A percentile compares a stretch with the other conserved stretches of the same genome.
These are phyloP conservation scores for Talaromyces rugulosus DNA, from an alignment of 2,329 filamentous ascomycete species.

Conservation along the genomic window DNA sequence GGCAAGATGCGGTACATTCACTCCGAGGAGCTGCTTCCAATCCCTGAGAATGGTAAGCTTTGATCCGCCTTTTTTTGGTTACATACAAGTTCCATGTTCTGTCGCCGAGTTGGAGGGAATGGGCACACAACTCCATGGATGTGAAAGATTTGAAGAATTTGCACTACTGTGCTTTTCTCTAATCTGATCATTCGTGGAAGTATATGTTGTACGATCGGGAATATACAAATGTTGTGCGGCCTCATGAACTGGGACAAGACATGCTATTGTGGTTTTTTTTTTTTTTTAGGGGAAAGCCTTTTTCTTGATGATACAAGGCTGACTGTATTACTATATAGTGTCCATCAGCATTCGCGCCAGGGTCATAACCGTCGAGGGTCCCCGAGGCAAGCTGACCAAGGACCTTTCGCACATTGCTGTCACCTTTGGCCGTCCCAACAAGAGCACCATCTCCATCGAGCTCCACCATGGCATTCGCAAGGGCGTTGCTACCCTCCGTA, in stretches of 20 bases:
- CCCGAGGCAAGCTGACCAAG: constrained; percentile 95
- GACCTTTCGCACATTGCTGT: constrained; percentile 94
- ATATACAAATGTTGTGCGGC: neutral
- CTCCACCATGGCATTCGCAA: constrained; percentile 98
- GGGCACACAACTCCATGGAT: neutral
- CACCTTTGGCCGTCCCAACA: constrained; percentile 85
- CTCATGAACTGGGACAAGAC: neutral
- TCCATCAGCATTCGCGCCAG: constrained; percentile 97
- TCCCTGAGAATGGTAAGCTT: constrained; percentile 92
- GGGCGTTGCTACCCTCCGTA: constrained; percentile 95
- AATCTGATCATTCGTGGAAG: neutral
- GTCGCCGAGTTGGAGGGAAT: neutral
- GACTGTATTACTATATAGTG: constrained; percentile 58
- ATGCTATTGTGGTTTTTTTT: neutral
- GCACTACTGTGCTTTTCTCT: neutral
- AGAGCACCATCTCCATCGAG: constrained; percentile 89
- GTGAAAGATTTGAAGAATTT: neutral
- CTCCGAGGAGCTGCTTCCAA: constrained; percentile 89
- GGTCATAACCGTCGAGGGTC: constrained; percentile 93
- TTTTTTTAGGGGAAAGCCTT: neutral
- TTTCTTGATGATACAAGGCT: constrained; percentile 14
- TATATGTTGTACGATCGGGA: neutral
- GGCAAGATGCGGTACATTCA: constrained; percentile 99
- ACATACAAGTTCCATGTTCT: neutral
- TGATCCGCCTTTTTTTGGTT: neutral